Percentiles rank a stretch among this genome's conserved stretches.
Conservation (phyloP, 805 yeast species). For the Pichia membranifaciens region DNA sequence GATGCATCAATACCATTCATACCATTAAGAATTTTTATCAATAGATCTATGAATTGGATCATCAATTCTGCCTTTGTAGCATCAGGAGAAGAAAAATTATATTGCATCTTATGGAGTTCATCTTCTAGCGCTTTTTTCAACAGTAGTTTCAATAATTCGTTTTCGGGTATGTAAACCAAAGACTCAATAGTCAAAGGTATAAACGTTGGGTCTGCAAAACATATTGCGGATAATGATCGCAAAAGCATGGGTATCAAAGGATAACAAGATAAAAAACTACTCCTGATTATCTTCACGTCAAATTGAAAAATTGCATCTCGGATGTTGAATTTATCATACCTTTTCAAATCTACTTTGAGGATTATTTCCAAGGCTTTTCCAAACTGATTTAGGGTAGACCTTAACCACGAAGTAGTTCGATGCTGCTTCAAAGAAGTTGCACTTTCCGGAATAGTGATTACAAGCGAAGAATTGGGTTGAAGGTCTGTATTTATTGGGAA, state of each 20-base stretch:
- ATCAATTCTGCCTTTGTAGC: conserved; percentile 15
- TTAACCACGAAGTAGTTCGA: conserved; percentile 50
- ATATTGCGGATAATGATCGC: conserved; percentile 24
- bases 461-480: conserved; percentile 5
- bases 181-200: conserved; percentile 13
- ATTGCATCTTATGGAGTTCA: conserved; percentile 17
- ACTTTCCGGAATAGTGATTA: conserved; percentile 17
- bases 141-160: conserved; percentile 9
- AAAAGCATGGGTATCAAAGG: conserved; percentile 33
- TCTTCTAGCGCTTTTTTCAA: conserved; percentile 10
- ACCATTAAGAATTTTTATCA: conserved; percentile 8
- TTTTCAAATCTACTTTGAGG: conserved; percentile 15
- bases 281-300: conserved; percentile 26
- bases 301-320: conserved; percentile 29
- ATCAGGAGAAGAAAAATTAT: conserved; percentile 25
- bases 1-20: conserved; percentile 7
- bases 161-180: conserved; percentile 14
- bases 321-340: conserved; percentile 29
- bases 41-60: conserved; percentile 14
- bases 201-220: conserved; percentile 15
- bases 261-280: conserved; percentile 33
- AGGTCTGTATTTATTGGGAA: background rate
- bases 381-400: conserved; percentile 46
- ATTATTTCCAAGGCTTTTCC: conserved; percentile 39
- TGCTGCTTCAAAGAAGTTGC: conserved; percentile 15